Evolutionary conservation across 2,329 filamentous ascomycete species (phyloP).

Genomic region (Hypoxylon sp.): DNA sequence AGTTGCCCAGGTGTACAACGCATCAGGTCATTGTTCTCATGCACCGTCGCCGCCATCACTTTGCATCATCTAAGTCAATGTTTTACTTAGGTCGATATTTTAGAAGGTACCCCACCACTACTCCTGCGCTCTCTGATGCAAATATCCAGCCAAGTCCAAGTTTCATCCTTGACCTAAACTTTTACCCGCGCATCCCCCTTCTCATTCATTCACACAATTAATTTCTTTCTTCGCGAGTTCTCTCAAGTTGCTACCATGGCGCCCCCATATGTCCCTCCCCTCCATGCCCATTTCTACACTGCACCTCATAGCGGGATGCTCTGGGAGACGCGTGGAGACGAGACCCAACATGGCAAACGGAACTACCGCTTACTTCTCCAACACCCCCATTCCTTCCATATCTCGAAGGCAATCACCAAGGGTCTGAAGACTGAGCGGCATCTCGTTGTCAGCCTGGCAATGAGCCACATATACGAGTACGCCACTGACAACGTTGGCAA

Average conservation of each 20-base stretch:
- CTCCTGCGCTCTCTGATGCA: not conserved
- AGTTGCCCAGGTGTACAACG: too few species aligned
- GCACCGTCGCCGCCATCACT: too few species aligned
- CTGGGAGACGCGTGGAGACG: constrained; percentile 2
- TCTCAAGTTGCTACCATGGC: not conserved
- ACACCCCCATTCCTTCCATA: constrained; percentile 23
- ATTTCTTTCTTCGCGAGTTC: not conserved
- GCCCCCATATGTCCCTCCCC: not conserved
- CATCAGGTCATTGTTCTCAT: too few species aligned
- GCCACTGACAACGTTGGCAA: constrained; percentile 23
- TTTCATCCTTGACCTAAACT: not conserved
- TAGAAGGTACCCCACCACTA: too few species aligned
- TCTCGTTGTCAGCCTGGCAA: not conserved
- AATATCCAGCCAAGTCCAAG: not conserved
- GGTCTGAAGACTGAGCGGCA: constrained; percentile 5
- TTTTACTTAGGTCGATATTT: too few species aligned
- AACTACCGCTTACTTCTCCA: constrained; percentile 22
- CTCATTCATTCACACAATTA: not conserved
- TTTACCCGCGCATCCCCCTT: not conserved
- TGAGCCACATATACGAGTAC: constrained; percentile 31
- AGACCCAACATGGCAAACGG: not conserved
- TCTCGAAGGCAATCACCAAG: constrained; percentile 19
- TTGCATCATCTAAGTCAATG: too few species aligned
- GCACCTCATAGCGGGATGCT: not conserved
- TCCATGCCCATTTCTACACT: not conserved